Evolutionary conservation across 257 asterid species (phyloP).

Genomic region (Apocynum venetum): DNA sequence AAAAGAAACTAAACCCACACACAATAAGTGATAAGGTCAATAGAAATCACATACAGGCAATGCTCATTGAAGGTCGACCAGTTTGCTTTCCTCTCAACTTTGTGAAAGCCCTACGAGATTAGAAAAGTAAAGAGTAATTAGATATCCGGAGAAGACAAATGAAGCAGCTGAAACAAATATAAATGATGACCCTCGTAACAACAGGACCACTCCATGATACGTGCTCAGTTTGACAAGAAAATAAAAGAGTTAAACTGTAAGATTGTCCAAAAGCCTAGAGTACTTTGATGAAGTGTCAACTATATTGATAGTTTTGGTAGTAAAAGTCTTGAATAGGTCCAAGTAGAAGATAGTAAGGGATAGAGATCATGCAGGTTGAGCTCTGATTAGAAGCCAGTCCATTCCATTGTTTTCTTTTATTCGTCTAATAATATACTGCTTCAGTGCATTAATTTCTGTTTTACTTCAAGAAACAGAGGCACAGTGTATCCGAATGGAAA

Average conservation of each 20-base stretch:
- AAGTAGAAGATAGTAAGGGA: not conserved
- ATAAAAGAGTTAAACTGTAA: not conserved
- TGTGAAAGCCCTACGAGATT: constrained; percentile 40
- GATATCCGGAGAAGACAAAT: not conserved
- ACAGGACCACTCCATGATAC: not conserved
- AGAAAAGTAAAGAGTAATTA: not conserved
- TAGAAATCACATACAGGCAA: constrained; percentile 56
- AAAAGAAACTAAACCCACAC: not conserved
- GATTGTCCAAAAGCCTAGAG: not conserved
- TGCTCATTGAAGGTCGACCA: constrained; percentile 72
- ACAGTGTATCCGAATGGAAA: not conserved
- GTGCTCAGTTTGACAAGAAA: not conserved
- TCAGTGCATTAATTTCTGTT: not conserved
- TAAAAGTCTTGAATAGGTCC: not conserved
- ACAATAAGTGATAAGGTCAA: constrained; percentile 10
- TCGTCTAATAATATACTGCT: not conserved
- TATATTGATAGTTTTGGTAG: not conserved
- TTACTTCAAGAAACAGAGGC: not conserved
- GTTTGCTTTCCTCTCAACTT: constrained; percentile 68
- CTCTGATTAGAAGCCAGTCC: not conserved
- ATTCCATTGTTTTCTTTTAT: not conserved
- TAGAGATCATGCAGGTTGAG: not conserved
- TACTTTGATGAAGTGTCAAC: not conserved
- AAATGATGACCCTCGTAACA: not conserved
- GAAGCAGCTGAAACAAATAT: not conserved